Evolutionary conservation across 192 early-diverging fungal species (phyloP).

Genomic region (Borealophlyctis nickersoniae): DNA sequence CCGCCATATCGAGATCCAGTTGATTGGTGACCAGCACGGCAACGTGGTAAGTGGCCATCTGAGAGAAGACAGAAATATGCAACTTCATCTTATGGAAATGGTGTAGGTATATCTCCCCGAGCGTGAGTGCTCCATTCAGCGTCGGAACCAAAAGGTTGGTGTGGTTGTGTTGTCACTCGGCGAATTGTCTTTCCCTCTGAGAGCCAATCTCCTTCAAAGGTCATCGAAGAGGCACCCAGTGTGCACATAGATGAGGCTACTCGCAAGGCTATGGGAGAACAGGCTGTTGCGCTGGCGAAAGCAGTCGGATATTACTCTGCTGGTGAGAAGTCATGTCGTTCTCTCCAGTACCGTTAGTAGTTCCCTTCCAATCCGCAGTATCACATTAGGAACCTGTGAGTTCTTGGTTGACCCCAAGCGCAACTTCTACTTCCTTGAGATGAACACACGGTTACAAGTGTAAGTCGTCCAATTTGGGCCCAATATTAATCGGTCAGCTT

Average conservation of each 20-base stretch:
- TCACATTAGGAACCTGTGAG: slow-evolving; percentile 73
- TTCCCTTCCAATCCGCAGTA: background rate
- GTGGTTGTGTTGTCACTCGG: background rate
- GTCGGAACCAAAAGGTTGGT: slow-evolving; percentile 92
- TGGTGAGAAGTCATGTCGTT: slow-evolving; percentile 74
- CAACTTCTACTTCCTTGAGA: slow-evolving; percentile 95
- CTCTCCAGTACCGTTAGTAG: background rate
- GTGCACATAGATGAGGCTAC: slow-evolving; percentile 32
- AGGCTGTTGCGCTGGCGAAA: slow-evolving; percentile 60
- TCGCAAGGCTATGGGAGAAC: slow-evolving; percentile 45
- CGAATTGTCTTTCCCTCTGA: background rate
- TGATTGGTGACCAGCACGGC: slow-evolving; percentile 94
- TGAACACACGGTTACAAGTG: slow-evolving; percentile 97
- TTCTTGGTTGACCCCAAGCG: slow-evolving; percentile 79
- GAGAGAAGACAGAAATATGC: background rate
- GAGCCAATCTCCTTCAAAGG: slow-evolving; percentile 15
- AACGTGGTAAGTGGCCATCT: slow-evolving; percentile 74
- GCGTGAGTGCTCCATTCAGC: slow-evolving; percentile 97
- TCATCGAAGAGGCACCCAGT: slow-evolving; percentile 96
- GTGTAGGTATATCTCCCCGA: slow-evolving; percentile 74
- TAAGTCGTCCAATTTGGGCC: slow-evolving; percentile 27
- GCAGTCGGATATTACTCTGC: slow-evolving; percentile 86
- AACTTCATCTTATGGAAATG: background rate
- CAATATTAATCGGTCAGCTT: no score
- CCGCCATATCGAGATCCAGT: slow-evolving; percentile 95